Conservation (phyloP, 495 filamentous ascomycete genomes). For the Tuber aestivum region DNA sequence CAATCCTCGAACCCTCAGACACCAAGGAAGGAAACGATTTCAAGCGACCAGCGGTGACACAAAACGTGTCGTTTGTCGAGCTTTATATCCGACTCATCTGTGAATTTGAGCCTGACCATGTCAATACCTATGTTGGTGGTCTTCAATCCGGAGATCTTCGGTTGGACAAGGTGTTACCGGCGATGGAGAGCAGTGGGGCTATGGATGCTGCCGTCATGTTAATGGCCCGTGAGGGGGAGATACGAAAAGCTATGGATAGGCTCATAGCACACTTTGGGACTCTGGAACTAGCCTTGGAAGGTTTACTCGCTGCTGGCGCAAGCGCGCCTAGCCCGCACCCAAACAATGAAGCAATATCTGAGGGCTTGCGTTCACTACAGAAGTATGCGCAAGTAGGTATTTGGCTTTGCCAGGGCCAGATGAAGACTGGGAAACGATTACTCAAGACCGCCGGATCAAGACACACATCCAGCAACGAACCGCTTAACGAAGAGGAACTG, state of each 20-base stretch:
- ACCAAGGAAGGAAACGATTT: conserved; percentile 41
- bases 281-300: conserved; percentile 70
- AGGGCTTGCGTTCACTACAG: conserved; percentile 67
- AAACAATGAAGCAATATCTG: conserved; percentile 53
- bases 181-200: conserved; percentile 80
- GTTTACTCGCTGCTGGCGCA: conserved; percentile 57
- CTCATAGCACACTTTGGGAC: conserved; percentile 71
- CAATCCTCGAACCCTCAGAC: conserved; percentile 67
- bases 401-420: conserved; percentile 92
- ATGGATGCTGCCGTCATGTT: conserved; percentile 90
- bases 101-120: conserved; percentile 69
- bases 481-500: conserved; percentile 67
- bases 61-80: conserved; percentile 58
- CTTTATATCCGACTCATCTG: conserved; percentile 88
- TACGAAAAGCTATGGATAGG: conserved; percentile 74
- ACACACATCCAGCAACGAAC: conserved; percentile 51
- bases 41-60: conserved; percentile 30
- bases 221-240: conserved; percentile 82
- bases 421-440: conserved; percentile 53
- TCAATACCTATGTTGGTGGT: conserved; percentile 74
- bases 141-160: conserved; percentile 74
- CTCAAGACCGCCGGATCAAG: conserved; percentile 28
- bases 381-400: conserved; percentile 88
- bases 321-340: conserved; percentile 38
- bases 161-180: conserved; percentile 73